Evolutionary conservation across 768 basidiomycete species (phyloP), one percentile per base, ranked within the genome.

Genomic region (Suillus clintonianus): DNA sequence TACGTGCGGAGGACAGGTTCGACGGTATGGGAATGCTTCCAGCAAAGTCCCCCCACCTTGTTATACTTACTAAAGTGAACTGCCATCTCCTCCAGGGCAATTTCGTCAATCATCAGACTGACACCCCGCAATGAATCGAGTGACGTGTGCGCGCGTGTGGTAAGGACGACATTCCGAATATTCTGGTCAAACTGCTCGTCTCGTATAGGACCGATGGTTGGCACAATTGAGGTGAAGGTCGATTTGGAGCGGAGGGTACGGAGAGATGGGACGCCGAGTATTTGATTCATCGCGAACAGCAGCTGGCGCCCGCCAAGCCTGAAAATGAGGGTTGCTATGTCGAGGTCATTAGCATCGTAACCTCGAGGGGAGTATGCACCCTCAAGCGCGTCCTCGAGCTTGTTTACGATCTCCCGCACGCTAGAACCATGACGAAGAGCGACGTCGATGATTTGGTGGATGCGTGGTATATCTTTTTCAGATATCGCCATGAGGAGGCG

Each of bases 31-130:
- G 67, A 59, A 50, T 69, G 68, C 9, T 41, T 39, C 60, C 62
- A 62, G 51, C 68, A 69, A 6, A 69, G 56, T 2, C 68, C 67
- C 67, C 61, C 62, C 13, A 64, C 48, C 17, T 57, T 56, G 34
- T 68, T 64, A 11, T 15, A 43, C 13, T 66, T 34, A 7, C 32
- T 48, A 30, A 65, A 63, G 39, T 67, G 53, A 37, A 27, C 13
- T 4, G 65, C 64, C 2, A 27, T 47, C 45, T 69, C 64, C 47
- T 69, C 67, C 5, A 68, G 17, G 6, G 64, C 64, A 30, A 64
- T 62, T 47, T 70, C 61, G 36, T 70, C 69, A 6, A 64, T 64
- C 14, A 61, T 39, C 13, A 68, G 34, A 30, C 47, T 65, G 58
- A 67, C 34, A 7, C 67, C 65, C 5, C 58, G 45, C 32, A 58